Evolutionary conservation across 2,329 filamentous ascomycete species (phyloP).

Genomic region (Lasiodiplodia gonubiensis): DNA sequence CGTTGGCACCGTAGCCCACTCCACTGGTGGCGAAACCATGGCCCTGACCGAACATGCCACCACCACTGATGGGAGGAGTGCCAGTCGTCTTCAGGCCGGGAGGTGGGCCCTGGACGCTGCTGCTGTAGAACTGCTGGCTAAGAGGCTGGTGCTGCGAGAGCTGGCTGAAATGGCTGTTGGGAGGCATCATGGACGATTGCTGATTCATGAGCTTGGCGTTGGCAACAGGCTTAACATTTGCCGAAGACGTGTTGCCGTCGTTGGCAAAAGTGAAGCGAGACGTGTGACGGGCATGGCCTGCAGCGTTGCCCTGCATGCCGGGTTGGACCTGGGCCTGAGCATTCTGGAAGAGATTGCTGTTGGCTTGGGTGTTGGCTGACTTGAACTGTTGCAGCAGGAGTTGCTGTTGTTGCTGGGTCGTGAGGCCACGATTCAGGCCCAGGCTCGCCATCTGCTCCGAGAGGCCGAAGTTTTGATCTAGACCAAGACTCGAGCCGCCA

Average conservation of each 20-base stretch:
- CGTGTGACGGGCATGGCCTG: conserved; percentile 78
- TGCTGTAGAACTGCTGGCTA: conserved; percentile 76
- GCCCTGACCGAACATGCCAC: conserved; percentile 86
- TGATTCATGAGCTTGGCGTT: conserved; percentile 83
- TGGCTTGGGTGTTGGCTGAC: conserved; percentile 58
- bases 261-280: conserved; percentile 89
- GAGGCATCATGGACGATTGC: conserved; percentile 83
- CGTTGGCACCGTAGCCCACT: conserved; percentile 65
- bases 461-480: conserved; percentile 43
- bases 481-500: conserved; percentile 40
- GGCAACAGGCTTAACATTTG: conserved; percentile 75
- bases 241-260: conserved; percentile 65
- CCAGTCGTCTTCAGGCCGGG: conserved; percentile 94
- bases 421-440: conserved; percentile 70
- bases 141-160: conserved; percentile 60
- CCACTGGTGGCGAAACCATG: conserved; percentile 77
- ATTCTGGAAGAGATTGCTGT: conserved; percentile 54
- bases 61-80: conserved; percentile 81
- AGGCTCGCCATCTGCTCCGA: conserved; percentile 47
- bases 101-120: conserved; percentile 88
- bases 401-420: conserved; percentile 75
- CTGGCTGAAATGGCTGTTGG: conserved; percentile 57
- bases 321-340: conserved; percentile 51
- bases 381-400: conserved; percentile 69
- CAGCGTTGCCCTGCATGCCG: conserved; percentile 61